These are phyloP conservation scores for Secale cereale DNA, from an alignment of 176 grass and related monocot species.

Conservation along the genomic window DNA sequence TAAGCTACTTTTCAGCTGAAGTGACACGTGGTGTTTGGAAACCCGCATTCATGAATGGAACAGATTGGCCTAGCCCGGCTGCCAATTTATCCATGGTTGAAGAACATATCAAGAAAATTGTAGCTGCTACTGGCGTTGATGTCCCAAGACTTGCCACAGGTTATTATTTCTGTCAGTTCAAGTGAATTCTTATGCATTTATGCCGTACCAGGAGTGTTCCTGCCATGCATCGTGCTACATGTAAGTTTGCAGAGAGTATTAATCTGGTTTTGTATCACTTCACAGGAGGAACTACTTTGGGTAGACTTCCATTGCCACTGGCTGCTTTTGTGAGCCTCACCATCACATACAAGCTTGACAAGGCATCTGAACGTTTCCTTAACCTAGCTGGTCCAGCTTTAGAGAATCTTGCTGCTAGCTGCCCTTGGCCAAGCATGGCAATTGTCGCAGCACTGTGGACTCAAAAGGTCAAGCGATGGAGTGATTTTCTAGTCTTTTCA, in stretches of 20 bases:
- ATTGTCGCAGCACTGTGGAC: constrained; percentile 94
- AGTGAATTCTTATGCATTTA: background rate
- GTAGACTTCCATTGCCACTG: constrained; percentile 84
- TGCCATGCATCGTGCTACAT: background rate
- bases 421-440: constrained; percentile 98
- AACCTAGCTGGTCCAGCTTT: constrained; percentile 92
- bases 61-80: constrained; percentile 94
- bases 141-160: constrained; percentile 93
- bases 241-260: constrained; percentile 21
- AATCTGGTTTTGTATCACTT: constrained; percentile 38
- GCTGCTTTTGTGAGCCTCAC: constrained; percentile 97
- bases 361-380: constrained; percentile 91
- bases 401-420: constrained; percentile 94
- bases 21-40: constrained; percentile 98
- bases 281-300: constrained; percentile 74
- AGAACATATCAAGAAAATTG: constrained; percentile 95
- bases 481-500: constrained; percentile 84
- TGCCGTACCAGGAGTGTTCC: background rate
- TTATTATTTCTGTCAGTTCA: constrained; percentile 41
- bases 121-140: constrained; percentile 83
- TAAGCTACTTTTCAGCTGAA: constrained; percentile 98
- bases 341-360: constrained; percentile 96
- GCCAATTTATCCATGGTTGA: constrained; percentile 86
- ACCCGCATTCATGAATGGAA: constrained; percentile 97
- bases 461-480: constrained; percentile 96